Conservation (phyloP, 2,329 filamentous ascomycete species). For the Rutstroemia sp. region DNA sequence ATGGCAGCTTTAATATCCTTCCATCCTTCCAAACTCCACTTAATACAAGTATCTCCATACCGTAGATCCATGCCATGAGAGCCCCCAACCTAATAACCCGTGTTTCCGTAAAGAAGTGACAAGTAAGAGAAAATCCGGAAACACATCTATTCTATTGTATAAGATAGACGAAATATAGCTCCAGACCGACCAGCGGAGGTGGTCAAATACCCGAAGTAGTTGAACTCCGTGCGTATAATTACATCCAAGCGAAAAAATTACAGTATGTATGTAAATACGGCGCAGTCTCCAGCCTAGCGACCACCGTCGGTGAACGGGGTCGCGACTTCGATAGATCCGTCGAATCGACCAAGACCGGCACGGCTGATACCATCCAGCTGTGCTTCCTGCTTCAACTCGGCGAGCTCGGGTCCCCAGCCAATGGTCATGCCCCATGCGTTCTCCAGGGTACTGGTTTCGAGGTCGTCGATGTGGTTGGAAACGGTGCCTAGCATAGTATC, state of each 20-base stretch:
- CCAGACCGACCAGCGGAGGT: no score
- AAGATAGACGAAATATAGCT: no score
- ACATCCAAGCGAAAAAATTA: background rate
- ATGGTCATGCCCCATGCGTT: slow-evolving; percentile 24
- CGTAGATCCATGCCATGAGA: no score
- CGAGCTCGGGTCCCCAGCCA: slow-evolving; percentile 16
- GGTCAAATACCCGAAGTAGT: background rate
- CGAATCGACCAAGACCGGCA: slow-evolving; percentile 25
- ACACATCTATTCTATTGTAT: no score
- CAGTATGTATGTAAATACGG: no score
- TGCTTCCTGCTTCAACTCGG: slow-evolving; percentile 14
- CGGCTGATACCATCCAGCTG: slow-evolving; percentile 20
- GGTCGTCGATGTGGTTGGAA: slow-evolving; percentile 20
- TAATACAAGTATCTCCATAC: no score
- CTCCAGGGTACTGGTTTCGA: slow-evolving; percentile 20
- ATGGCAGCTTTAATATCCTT: no score
- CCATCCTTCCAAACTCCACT: no score
- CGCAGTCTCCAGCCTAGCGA: background rate
- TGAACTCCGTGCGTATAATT: background rate
- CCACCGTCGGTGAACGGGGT: background rate
- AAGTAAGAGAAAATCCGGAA: no score
- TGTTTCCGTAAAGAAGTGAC: no score
- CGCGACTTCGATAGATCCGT: slow-evolving; percentile 20
- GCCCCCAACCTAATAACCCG: no score
- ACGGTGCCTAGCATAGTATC: slow-evolving; percentile 22